Evolutionary conservation across 768 basidiomycete genomes (phyloP).

Genomic region (Crucibulum laeve): DNA sequence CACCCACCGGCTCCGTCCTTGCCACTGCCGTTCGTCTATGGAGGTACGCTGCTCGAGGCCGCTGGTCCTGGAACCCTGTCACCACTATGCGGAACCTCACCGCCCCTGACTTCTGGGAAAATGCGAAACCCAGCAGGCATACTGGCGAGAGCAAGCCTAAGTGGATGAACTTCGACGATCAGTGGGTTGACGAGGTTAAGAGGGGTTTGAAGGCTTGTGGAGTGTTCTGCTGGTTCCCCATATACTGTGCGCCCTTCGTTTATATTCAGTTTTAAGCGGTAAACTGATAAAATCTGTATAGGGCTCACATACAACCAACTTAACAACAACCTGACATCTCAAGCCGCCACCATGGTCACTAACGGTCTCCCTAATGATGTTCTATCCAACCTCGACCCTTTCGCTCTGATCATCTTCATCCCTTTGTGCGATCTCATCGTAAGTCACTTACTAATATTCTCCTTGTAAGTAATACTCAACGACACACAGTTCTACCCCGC

Average conservation of each 20-base stretch:
- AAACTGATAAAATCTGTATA: constrained; percentile 22
- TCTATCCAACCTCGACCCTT: constrained; percentile 72
- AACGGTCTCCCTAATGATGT: constrained; percentile 74
- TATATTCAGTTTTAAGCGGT: neutral
- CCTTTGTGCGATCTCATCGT: constrained; percentile 37
- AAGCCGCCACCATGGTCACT: constrained; percentile 73
- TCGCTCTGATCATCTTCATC: constrained; percentile 61
- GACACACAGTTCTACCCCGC: constrained; percentile 49
- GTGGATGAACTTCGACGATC: constrained; percentile 79
- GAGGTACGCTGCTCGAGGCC: constrained; percentile 38
- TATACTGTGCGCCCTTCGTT: constrained; percentile 50
- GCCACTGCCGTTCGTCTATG: constrained; percentile 43
- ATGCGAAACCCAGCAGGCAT: constrained; percentile 58
- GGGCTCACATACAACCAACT: constrained; percentile 79
- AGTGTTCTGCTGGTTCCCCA: constrained; percentile 59
- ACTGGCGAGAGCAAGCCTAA: constrained; percentile 37
- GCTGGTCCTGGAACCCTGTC: constrained; percentile 55
- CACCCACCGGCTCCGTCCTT: constrained; percentile 66
- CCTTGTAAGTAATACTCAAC: neutral
- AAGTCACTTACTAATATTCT: constrained; percentile 4
- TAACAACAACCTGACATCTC: constrained; percentile 74
- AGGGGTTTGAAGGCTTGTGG: constrained; percentile 71
- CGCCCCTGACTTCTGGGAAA: constrained; percentile 70
- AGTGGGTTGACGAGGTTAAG: constrained; percentile 74
- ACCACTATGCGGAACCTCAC: constrained; percentile 42